Evolutionary conservation across 257 asterid species (phyloP).

Genomic region (Datura wrightii): DNA sequence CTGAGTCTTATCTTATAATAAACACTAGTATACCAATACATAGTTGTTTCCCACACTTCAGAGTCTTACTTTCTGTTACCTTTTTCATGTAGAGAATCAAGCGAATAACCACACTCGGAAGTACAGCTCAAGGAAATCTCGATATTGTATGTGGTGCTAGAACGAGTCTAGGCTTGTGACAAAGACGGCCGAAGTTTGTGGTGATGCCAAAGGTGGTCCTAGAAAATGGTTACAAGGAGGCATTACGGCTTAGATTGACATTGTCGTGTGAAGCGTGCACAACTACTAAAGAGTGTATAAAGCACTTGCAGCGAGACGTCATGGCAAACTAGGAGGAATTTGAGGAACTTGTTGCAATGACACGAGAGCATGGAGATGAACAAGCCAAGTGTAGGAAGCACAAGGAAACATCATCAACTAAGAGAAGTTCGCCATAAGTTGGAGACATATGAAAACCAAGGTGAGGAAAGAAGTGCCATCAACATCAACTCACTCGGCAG

Average conservation of each 20-base stretch:
- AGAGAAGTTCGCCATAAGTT: not conserved
- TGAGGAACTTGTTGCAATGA: not conserved
- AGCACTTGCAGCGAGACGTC: not conserved
- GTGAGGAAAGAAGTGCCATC: not conserved
- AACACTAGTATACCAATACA: not conserved
- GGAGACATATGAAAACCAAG: not conserved
- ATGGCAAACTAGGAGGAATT: not conserved
- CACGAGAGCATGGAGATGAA: not conserved
- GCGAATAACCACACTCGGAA: not conserved
- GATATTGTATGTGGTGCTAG: not conserved
- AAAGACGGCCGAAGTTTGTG: not conserved
- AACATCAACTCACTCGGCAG: not conserved
- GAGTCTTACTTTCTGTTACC: not conserved
- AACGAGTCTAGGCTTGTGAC: constrained; percentile 2
- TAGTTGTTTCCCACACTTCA: not conserved
- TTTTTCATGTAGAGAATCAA: not conserved
- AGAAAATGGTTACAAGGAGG: not conserved
- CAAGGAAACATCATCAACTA: not conserved
- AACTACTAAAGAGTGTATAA: not conserved
- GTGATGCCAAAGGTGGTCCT: not conserved
- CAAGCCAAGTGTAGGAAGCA: not conserved
- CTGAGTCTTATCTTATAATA: not conserved
- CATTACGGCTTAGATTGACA: not conserved
- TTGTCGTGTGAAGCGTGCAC: not conserved
- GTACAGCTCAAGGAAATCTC: not conserved